These are phyloP conservation scores for Pezicula carpinea DNA, from an alignment of 2,329 filamentous ascomycete genomes.

Conservation along the genomic window DNA sequence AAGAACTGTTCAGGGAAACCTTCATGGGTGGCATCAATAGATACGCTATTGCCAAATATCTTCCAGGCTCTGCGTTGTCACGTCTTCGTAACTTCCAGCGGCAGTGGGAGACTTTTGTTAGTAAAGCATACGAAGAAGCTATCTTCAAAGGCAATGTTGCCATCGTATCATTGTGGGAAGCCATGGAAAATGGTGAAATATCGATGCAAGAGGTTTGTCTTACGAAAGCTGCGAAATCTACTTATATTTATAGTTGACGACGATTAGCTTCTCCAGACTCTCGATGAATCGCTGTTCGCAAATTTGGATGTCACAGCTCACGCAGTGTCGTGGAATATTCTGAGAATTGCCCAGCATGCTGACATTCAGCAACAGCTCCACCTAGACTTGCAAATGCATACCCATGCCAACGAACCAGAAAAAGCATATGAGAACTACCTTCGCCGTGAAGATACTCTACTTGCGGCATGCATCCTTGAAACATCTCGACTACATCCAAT, in stretches of 20 bases:
- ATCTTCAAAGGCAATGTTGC: no score
- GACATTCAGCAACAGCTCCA: constrained; percentile 28
- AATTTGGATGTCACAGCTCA: constrained; percentile 43
- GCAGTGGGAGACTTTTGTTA: no score
- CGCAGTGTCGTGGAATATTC: constrained; percentile 37
- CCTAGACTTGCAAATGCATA: constrained; percentile 17
- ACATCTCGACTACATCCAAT: constrained; percentile 19
- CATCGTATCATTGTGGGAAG: no score
- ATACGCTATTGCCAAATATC: neutral
- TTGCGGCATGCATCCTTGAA: constrained; percentile 35
- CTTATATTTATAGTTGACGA: neutral
- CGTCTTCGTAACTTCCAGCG: no score
- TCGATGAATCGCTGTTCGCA: constrained; percentile 42
- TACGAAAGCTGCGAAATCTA: no score
- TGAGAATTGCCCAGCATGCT: constrained; percentile 35
- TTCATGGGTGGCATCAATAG: neutral
- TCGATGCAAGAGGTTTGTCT: no score
- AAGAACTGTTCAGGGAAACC: constrained; percentile 26
- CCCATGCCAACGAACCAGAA: neutral
- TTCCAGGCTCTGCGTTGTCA: neutral
- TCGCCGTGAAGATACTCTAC: constrained; percentile 18
- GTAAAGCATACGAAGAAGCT: no score
- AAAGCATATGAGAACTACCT: constrained; percentile 22
- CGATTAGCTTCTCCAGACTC: constrained; percentile 34
- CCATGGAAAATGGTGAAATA: no score